Percentiles rank a stretch among this genome's conserved stretches.
phyloP scores from a whole-genome alignment of 176 grass and related monocot genomes.

The Oryza rufipogon region DNA sequence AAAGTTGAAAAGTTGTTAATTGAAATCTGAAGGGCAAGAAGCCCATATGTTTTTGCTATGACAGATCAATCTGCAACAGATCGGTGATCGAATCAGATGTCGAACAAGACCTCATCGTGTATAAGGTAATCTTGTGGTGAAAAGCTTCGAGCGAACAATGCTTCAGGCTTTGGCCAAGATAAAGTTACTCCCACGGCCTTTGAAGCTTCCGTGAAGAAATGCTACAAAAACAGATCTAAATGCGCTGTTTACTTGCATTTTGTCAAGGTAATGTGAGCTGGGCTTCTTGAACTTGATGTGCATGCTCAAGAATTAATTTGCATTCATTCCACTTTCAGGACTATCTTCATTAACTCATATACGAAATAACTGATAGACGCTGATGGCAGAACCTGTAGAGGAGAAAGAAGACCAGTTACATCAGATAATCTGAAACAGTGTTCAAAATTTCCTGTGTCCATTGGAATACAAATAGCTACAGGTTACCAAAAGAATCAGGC shows the following conservation, averaged over 20 bases:
- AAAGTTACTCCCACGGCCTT: constrained; percentile 13
- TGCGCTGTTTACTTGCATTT: background rate
- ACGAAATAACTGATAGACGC: constrained; percentile 97
- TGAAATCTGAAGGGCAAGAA: constrained; percentile 16
- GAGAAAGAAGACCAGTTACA: constrained; percentile 33
- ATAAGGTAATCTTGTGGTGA: constrained; percentile 7
- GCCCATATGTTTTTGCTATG: background rate
- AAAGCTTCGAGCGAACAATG: constrained; percentile 28
- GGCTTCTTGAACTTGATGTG: constrained; percentile 9
- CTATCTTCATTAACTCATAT: constrained; percentile 98
- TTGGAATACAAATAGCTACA: background rate
- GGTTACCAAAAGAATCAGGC: background rate
- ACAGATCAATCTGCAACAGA: constrained; percentile 13
- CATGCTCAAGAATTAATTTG: constrained; percentile 32
- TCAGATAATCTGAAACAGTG: background rate
- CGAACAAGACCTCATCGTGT: constrained; percentile 1
- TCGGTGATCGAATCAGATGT: background rate
- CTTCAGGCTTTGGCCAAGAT: constrained; percentile 4
- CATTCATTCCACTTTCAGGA: constrained; percentile 91
- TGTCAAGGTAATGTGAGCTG: constrained; percentile 17
- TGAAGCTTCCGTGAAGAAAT: constrained; percentile 33
- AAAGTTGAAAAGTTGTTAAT: background rate
- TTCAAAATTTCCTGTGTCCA: background rate
- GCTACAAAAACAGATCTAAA: constrained; percentile 31
- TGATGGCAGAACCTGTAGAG: constrained; percentile 81